These are phyloP conservation scores for Tricholoma hemisulphureum DNA, from an alignment of 768 basidiomycete genomes.

Conservation along the genomic window DNA sequence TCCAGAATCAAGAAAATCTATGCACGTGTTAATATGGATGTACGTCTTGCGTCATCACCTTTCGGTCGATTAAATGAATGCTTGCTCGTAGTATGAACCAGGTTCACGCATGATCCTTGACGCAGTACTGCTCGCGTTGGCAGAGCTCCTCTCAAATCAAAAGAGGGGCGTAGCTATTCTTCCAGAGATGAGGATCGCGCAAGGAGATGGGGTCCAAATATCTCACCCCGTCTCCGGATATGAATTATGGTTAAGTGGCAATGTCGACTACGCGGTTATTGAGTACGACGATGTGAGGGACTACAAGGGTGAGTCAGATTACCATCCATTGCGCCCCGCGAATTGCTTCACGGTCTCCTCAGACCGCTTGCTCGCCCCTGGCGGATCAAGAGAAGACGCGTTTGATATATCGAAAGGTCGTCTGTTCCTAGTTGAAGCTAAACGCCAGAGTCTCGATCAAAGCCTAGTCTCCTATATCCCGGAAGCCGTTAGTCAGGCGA, in stretches of 20 bases:
- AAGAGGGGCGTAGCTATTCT: conserved; percentile 25
- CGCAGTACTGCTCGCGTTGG: conserved; percentile 28
- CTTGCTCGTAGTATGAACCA: conserved; percentile 22
- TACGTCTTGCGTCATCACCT: conserved; percentile 20
- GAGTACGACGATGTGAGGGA: conserved; percentile 23
- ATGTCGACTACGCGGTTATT: conserved; percentile 28
- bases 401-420: conserved; percentile 20
- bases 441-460: conserved; percentile 20
- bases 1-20: conserved; percentile 28
- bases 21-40: conserved; percentile 30
- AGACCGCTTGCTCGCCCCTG: conserved; percentile 26
- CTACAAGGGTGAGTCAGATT: conserved; percentile 22
- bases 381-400: conserved; percentile 24
- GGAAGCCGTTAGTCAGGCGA: conserved; percentile 31
- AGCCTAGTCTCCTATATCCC: conserved; percentile 22
- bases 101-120: conserved; percentile 32
- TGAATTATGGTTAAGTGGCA: conserved; percentile 28
- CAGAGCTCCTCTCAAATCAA: conserved; percentile 20
- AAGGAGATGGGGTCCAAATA: conserved; percentile 22
- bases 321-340: conserved; percentile 11
- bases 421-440: conserved; percentile 27
- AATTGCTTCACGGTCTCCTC: conserved; percentile 13
- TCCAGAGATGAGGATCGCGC: conserved; percentile 26
- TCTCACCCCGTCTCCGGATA: conserved; percentile 19
- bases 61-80: conserved; percentile 15